Conservation (phyloP, 2,329 filamentous ascomycete species). For the Stagonosporopsis tanaceti region DNA sequence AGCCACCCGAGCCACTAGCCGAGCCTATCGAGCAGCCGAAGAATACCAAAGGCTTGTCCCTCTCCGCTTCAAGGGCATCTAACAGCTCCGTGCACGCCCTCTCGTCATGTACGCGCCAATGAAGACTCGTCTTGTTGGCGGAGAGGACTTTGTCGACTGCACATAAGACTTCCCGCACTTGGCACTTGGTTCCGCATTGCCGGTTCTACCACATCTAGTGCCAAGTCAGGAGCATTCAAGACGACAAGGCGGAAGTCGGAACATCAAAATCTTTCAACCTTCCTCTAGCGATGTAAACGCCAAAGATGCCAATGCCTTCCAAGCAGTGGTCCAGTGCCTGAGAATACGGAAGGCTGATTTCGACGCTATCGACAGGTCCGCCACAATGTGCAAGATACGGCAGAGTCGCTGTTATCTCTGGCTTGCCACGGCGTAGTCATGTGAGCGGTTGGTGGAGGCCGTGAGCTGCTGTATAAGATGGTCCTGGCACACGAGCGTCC, state of each 20-base stretch:
- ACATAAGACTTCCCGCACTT: conserved; percentile 12
- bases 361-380: conserved; percentile 14
- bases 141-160: conserved; percentile 1
- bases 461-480: conserved; percentile 29
- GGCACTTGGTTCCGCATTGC: conserved; percentile 18
- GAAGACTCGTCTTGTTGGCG: not conserved
- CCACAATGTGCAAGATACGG: conserved; percentile 12
- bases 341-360: conserved; percentile 10
- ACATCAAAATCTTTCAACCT: conserved; percentile 29
- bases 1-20: conserved; percentile 17
- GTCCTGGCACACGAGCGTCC: conserved; percentile 6
- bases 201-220: conserved; percentile 15
- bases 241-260: conserved; percentile 36
- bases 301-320: conserved; percentile 31
- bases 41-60: conserved; percentile 23
- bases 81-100: conserved; percentile 7
- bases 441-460: conserved; percentile 9
- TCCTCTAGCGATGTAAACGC: conserved; percentile 26
- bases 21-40: conserved; percentile 22
- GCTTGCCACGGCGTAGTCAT: conserved; percentile 24
- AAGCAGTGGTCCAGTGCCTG: conserved; percentile 7
- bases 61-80: conserved; percentile 20
- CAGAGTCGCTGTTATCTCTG: conserved; percentile 28
- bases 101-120: conserved; percentile 17
- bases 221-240: conserved; percentile 5